A percentile compares a stretch with the other conserved stretches of the same genome.
phyloP scores from a whole-genome alignment of 106 monocot genomes.

The Dactylorhiza incarnata region DNA sequence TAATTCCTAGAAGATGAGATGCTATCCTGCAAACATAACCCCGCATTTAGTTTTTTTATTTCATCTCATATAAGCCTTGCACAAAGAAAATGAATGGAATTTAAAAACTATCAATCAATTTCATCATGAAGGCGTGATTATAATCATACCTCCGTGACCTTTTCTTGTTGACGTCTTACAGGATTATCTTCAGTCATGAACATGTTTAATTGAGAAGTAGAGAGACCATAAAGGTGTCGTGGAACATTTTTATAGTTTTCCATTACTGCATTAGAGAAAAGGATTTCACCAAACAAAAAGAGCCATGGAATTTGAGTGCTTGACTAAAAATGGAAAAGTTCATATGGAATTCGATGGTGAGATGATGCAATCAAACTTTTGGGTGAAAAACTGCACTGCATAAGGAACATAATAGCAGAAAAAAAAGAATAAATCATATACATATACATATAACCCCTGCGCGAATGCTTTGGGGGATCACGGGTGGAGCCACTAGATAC shows the following conservation, averaged over 20 bases:
- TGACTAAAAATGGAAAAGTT: not conserved
- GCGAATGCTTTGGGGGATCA: too few relatives aligned
- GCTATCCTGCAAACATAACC: conserved; percentile 37
- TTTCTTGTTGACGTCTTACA: conserved; percentile 50
- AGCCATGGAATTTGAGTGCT: not conserved
- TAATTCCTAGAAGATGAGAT: conserved; percentile 87
- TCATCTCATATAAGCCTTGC: not conserved
- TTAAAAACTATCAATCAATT: not conserved
- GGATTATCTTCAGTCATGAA: conserved; percentile 94
- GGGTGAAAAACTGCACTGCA: too few relatives aligned
- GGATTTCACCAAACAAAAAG: not conserved
- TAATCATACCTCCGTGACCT: conserved; percentile 66
- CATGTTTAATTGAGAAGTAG: conserved; percentile 84
- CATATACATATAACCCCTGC: too few relatives aligned
- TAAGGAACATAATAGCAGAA: too few relatives aligned
- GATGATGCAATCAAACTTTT: not conserved
- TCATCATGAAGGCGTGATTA: not conserved
- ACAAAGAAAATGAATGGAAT: not conserved
- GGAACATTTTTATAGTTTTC: conserved; percentile 89
- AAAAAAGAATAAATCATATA: too few relatives aligned
- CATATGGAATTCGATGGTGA: not conserved
- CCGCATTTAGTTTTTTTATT: not conserved
- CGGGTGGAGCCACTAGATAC: too few relatives aligned
- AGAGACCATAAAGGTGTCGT: conserved; percentile 61
- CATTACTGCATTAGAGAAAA: conserved; percentile 43